Conservation (phyloP, 257 asterid genomes). For the Fraxinus excelsior region DNA sequence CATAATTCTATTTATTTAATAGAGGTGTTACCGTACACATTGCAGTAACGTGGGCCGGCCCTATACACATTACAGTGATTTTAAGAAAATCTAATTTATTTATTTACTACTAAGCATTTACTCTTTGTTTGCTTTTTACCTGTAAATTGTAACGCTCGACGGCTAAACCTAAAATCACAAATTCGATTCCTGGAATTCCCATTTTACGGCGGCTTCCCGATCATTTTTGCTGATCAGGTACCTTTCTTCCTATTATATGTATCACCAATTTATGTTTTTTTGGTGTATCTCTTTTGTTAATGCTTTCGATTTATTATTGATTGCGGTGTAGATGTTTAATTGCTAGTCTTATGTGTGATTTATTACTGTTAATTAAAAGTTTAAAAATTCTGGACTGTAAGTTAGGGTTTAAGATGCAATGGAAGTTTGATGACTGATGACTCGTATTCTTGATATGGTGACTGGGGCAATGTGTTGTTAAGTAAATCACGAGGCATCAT, state of each 20-base stretch:
- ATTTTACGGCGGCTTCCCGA: not conserved
- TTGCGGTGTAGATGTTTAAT: not conserved
- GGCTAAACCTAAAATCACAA: slow-evolving; percentile 25
- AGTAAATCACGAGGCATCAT: not conserved
- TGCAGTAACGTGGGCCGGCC: not conserved
- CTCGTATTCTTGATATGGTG: not conserved
- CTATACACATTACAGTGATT: not conserved
- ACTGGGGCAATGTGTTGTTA: too few species aligned
- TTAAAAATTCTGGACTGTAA: slow-evolving; percentile 3
- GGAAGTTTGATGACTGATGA: slow-evolving; percentile 1
- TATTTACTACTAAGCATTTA: not conserved
- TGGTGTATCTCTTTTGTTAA: slow-evolving; percentile 3
- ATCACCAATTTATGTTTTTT: not conserved
- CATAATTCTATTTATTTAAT: too few species aligned
- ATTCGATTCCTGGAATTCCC: not conserved
- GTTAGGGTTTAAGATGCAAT: slow-evolving; percentile 19
- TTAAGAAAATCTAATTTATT: not conserved
- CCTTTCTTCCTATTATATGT: not conserved
- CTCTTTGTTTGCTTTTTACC: not conserved
- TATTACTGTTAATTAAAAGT: not conserved
- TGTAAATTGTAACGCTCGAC: slow-evolving; percentile 7
- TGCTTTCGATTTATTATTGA: not conserved
- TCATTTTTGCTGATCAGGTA: slow-evolving; percentile 19
- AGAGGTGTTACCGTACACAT: too few species aligned
- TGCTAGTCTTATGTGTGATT: not conserved